phyloP scores from a whole-genome alignment of 352 stramenopile species.

The Phytophthora macrochlamydospora region DNA sequence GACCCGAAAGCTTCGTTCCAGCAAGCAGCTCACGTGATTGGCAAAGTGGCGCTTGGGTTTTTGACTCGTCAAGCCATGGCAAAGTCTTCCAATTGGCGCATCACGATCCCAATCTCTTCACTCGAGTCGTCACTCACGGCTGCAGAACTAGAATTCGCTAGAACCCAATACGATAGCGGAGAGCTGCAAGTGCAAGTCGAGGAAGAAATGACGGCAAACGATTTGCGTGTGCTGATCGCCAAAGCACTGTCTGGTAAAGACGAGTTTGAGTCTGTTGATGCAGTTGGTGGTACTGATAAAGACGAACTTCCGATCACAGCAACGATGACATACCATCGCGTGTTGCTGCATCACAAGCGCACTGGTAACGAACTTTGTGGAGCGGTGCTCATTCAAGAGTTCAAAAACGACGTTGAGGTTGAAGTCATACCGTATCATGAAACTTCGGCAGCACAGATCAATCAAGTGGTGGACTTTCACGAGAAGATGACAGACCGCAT shows the following conservation, averaged over 20 bases:
- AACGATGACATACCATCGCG: slow-evolving; percentile 40
- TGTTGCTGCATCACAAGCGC: slow-evolving; percentile 32
- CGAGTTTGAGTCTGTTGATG: slow-evolving; percentile 10
- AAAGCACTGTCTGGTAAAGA: slow-evolving; percentile 38
- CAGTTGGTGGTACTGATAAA: not conserved
- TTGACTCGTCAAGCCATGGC: slow-evolving; percentile 30
- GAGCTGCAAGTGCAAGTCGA: slow-evolving; percentile 45
- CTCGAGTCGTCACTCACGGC: slow-evolving; percentile 41
- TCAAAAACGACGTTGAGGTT: slow-evolving; percentile 33
- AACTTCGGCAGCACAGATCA: slow-evolving; percentile 28
- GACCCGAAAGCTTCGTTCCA: slow-evolving; percentile 21
- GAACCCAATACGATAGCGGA: slow-evolving; percentile 10
- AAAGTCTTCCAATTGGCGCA: slow-evolving; percentile 58
- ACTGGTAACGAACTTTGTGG: slow-evolving; percentile 31
- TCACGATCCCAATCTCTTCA: slow-evolving; percentile 39
- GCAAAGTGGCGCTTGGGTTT: slow-evolving; percentile 58
- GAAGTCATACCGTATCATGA: slow-evolving; percentile 39
- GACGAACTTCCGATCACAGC: slow-evolving; percentile 6
- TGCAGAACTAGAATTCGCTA: slow-evolving; percentile 27
- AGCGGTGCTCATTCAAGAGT: slow-evolving; percentile 16
- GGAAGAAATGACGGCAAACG: slow-evolving; percentile 62
- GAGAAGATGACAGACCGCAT: slow-evolving; percentile 33
- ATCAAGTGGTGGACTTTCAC: slow-evolving; percentile 43
- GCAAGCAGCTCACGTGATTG: slow-evolving; percentile 47
- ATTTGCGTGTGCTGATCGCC: slow-evolving; percentile 54